phyloP scores from a whole-genome alignment of 2,329 filamentous ascomycete species.

The Neobulgaria alba region DNA sequence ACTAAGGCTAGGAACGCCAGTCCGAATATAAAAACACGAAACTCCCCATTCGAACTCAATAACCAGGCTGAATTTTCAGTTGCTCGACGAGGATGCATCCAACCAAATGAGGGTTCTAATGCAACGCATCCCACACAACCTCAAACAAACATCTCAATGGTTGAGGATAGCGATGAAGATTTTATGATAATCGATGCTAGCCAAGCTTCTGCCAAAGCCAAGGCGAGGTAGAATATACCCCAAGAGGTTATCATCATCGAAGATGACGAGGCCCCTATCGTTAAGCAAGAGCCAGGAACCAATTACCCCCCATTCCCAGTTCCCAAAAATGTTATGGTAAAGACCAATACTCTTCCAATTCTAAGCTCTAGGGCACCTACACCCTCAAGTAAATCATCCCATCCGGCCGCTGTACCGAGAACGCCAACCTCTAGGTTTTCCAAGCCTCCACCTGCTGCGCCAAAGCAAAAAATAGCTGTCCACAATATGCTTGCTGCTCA shows the following conservation, averaged over 20 bases:
- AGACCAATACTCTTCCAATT: background rate
- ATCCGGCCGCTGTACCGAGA: too few species aligned
- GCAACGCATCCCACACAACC: background rate
- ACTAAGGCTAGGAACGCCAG: too few species aligned
- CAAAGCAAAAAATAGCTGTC: background rate
- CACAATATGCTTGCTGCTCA: background rate
- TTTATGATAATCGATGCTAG: constrained; percentile 3
- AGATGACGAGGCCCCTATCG: background rate
- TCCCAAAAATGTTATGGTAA: background rate
- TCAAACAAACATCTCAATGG: background rate
- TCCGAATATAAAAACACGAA: too few species aligned
- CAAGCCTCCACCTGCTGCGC: background rate
- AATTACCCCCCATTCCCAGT: background rate
- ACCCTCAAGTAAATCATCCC: too few species aligned
- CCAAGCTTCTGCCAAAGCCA: constrained; percentile 1
- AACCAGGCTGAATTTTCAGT: too few species aligned
- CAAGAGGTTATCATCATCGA: background rate
- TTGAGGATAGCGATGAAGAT: constrained; percentile 4
- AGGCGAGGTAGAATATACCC: constrained; percentile 1
- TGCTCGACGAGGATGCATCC: too few species aligned
- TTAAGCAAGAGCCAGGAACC: background rate
- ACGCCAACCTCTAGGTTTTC: too few species aligned
- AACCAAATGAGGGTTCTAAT: too few species aligned
- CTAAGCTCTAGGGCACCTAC: too few species aligned
- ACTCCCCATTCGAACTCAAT: too few species aligned